phyloP scores from a whole-genome alignment of 805 yeast species.

The Sugiyamaella smithiae region DNA sequence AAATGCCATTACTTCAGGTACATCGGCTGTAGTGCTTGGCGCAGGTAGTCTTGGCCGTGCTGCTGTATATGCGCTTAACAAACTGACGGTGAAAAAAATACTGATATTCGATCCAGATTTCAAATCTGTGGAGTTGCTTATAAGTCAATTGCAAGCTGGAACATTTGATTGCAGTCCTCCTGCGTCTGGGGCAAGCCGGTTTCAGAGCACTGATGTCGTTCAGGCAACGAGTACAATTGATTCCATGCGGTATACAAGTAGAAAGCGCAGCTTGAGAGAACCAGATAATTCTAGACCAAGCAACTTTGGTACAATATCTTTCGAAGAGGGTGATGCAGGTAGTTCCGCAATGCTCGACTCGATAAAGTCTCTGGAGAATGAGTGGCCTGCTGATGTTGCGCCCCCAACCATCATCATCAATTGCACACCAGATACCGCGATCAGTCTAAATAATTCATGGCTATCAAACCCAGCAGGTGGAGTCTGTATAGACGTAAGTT shows the following conservation, averaged over 20 bases:
- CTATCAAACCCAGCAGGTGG: slow-evolving; percentile 9
- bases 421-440: slow-evolving; percentile 5
- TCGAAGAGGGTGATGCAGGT: neutral
- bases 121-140: slow-evolving; percentile 36
- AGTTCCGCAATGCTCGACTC: neutral
- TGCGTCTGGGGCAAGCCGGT: neutral
- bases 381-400: slow-evolving; percentile 10
- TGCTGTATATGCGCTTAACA: slow-evolving; percentile 10
- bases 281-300: slow-evolving; percentile 14
- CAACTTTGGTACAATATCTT: slow-evolving; percentile 13
- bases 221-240: slow-evolving; percentile 8
- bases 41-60: slow-evolving; percentile 9
- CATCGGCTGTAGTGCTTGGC: slow-evolving; percentile 14
- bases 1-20: slow-evolving; percentile 7
- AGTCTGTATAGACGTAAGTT: slow-evolving; percentile 9
- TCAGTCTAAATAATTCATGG: slow-evolving; percentile 8
- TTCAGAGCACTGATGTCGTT: neutral
- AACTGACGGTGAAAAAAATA: slow-evolving; percentile 7
- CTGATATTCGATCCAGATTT: slow-evolving; percentile 3
- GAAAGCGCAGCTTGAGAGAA: slow-evolving; percentile 1
- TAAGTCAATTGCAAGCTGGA: too few relatives aligned
- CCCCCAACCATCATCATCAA: slow-evolving; percentile 14
- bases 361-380: neutral
- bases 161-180: neutral
- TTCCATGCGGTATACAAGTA: slow-evolving; percentile 12